Evolutionary conservation across 2,329 filamentous ascomycete species (phyloP), one percentile per base, ranked within the genome.

Genomic region (Neonectria punicea): DNA sequence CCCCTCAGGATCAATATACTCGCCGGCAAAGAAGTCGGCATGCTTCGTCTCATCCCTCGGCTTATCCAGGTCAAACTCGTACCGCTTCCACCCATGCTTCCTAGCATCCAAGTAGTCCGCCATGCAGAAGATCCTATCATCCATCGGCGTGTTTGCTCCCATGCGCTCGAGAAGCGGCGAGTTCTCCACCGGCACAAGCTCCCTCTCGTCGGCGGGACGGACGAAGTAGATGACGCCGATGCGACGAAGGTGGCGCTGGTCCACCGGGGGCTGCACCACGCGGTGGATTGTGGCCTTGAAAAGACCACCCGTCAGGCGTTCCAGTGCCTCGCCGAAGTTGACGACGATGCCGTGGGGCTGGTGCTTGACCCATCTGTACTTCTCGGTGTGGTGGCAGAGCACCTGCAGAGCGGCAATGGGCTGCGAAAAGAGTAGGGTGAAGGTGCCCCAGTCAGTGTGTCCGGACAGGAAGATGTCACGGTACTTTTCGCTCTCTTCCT

Each of bases 361-460:
- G 30, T 79, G 76, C 14, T 76, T 74, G 0, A 81, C 80, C 60
- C 78, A 78, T 44, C 78, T 77, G 74, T 78, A 82, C 18, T 76
- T 67, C 3, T 77, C 77, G 3, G 74, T 67, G 6, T 73, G 75
- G 3, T 76, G 77, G 46, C 62, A 65, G 30, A 79, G 76, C 25
- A 82, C 74, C 55, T 81, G 80, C 7, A 82, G 69, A 0, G 78
- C 80, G 0, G 79, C 74, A 9, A 82, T 77, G 20, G 79, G 76
- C 61, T 82, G 80, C 18, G 74, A 77, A 75, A 80, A 79, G 14
- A 82, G 74, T 22, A 82, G 74, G 0, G 79, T 81, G 43, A 80
- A 70, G 5, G 76, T 78, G 7, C 79, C 80, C 66, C 80, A 82
- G 59, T 82, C 80, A 2, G 80, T 81, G 70, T 82, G 80, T n/a